Evolutionary conservation across 164 flowering plant species (phyloP).

Genomic region (Hamamelis virginiana): DNA sequence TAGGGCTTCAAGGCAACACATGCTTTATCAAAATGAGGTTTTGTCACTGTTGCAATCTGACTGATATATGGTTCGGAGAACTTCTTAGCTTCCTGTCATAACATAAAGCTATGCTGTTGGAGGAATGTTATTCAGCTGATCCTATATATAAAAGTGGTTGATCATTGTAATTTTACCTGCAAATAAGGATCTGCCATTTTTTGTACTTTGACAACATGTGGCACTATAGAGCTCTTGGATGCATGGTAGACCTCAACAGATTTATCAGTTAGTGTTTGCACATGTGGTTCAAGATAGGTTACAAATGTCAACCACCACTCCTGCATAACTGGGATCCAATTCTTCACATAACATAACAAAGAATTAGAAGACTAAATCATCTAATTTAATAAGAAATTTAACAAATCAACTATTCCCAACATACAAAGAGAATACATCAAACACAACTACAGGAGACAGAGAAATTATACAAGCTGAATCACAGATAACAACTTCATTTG

Average conservation of each 20-base stretch:
- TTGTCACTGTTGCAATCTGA: too few species aligned
- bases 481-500: too few species aligned
- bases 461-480: too few species aligned
- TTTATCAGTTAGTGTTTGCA: slow-evolving; percentile 33
- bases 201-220: slow-evolving; percentile 44
- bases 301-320: slow-evolving; percentile 42
- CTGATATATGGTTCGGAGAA: slow-evolving; percentile 44
- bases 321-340: slow-evolving; percentile 49
- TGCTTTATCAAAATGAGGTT: slow-evolving; percentile 58
- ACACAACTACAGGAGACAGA: not conserved
- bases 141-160: not conserved
- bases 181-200: slow-evolving; percentile 49
- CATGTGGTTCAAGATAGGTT: slow-evolving; percentile 40
- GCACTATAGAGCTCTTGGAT: slow-evolving; percentile 39
- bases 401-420: too few species aligned
- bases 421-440: not conserved
- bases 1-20: slow-evolving; percentile 47
- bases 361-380: not conserved
- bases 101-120: not conserved
- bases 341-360: slow-evolving; percentile 33
- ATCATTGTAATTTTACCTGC: slow-evolving; percentile 35
- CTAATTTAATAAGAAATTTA: too few species aligned
- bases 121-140: not conserved
- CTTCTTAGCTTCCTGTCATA: slow-evolving; percentile 49
- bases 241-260: slow-evolving; percentile 45